Evolutionary conservation across 306 rosid species (phyloP).

Genomic region (Arachis hypogaea): DNA sequence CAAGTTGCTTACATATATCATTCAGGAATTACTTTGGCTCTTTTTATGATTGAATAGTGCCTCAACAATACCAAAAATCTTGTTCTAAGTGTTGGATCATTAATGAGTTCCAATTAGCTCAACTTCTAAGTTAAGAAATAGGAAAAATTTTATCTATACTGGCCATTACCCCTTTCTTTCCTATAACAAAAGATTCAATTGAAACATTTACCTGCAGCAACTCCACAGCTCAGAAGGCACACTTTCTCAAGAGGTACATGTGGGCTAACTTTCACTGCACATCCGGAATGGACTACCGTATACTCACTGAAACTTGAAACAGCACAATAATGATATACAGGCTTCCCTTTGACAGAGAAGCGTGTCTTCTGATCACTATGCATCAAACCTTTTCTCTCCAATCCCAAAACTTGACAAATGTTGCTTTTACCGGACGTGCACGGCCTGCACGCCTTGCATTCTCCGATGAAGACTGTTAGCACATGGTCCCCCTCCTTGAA

Average conservation of each 20-base stretch:
- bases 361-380: conserved; percentile 93
- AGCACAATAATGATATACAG: conserved; percentile 88
- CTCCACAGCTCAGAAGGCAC: conserved; percentile 93
- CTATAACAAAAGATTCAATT: background rate
- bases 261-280: conserved; percentile 82
- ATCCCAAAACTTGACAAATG: conserved; percentile 77
- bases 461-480: conserved; percentile 91
- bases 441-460: conserved; percentile 71
- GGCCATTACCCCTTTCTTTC: conserved; percentile 2
- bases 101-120: background rate
- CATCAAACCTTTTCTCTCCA: conserved; percentile 90
- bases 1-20: background rate
- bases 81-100: conserved; percentile 13
- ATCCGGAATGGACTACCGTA: conserved; percentile 89
- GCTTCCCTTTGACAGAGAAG: conserved; percentile 80
- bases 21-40: background rate
- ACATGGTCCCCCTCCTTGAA: conserved; percentile 86
- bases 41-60: no score
- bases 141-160: background rate
- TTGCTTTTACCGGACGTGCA: conserved; percentile 88
- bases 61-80: background rate
- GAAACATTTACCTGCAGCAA: conserved; percentile 79
- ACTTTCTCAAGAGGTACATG: conserved; percentile 78
- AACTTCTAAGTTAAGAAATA: conserved; percentile 1
- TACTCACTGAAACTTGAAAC: conserved; percentile 98